These are phyloP conservation scores for Lasiosphaeriaceae sp. DNA, from an alignment of 495 filamentous ascomycete species.

Conservation along the genomic window DNA sequence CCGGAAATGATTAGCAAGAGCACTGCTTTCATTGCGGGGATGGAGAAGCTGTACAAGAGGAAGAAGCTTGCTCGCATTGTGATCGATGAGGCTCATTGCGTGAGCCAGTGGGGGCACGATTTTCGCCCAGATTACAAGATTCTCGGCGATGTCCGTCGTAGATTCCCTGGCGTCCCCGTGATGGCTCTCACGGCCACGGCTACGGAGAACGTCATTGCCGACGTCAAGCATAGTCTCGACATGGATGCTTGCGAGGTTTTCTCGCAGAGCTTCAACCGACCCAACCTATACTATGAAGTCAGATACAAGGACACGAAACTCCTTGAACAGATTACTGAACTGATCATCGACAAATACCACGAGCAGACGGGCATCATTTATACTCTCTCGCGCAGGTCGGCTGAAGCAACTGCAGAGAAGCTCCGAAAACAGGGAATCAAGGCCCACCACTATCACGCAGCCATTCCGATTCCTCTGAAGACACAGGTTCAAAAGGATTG, in stretches of 20 bases:
- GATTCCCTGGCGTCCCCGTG: constrained; percentile 73
- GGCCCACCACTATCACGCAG: constrained; percentile 83
- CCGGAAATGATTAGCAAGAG: constrained; percentile 94
- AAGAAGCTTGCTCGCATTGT: constrained; percentile 81
- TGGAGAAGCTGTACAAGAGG: constrained; percentile 60
- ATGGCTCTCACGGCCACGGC: constrained; percentile 96
- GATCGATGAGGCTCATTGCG: constrained; percentile 97
- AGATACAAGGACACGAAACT: constrained; percentile 49
- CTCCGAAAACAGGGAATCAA: constrained; percentile 62
- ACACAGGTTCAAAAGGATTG: constrained; percentile 67
- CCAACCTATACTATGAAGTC: constrained; percentile 87
- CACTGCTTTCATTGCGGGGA: constrained; percentile 51
- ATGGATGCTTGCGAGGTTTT: constrained; percentile 75
- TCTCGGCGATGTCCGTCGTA: constrained; percentile 64
- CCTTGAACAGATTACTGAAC: constrained; percentile 61
- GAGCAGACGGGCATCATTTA: constrained; percentile 90
- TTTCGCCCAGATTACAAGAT: constrained; percentile 96
- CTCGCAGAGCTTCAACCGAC: constrained; percentile 88
- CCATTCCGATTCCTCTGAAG: constrained; percentile 62
- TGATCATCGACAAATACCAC: constrained; percentile 63
- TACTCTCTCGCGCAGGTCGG: constrained; percentile 77
- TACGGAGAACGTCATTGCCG: constrained; percentile 83
- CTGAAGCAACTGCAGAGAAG: constrained; percentile 71
- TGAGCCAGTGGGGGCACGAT: constrained; percentile 98
- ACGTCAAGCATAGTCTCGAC: constrained; percentile 82